Evolutionary conservation across 2,329 filamentous ascomycete genomes (phyloP).

Genomic region (Beauveria medogensis): DNA sequence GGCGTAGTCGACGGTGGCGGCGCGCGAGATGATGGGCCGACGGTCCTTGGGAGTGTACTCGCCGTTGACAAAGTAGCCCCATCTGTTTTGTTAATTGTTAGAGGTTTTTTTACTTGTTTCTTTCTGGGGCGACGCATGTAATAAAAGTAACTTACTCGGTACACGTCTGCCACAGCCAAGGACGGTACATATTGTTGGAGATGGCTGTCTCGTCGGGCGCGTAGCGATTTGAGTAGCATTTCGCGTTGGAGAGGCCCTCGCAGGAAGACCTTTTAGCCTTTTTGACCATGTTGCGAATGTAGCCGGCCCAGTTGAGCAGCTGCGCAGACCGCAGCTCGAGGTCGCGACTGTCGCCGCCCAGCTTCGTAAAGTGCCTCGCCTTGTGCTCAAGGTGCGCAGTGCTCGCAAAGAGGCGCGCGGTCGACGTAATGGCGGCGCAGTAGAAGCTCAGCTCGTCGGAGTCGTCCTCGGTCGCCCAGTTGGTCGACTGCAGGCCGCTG

Average conservation of each 20-base stretch:
- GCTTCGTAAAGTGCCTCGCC: constrained; percentile 31
- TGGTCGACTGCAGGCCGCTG: constrained; percentile 36
- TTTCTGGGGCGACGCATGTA: background rate
- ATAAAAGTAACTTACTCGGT: constrained; percentile 35
- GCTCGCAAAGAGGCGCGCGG: constrained; percentile 32
- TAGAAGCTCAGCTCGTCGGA: constrained; percentile 35
- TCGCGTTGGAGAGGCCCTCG: constrained; percentile 17
- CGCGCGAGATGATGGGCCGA: constrained; percentile 64
- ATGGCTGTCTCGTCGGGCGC: constrained; percentile 17
- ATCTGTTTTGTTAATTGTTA: constrained; percentile 34
- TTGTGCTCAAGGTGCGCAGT: constrained; percentile 27
- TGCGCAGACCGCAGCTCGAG: constrained; percentile 26
- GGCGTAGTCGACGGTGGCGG: constrained; percentile 55
- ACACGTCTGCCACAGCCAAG: constrained; percentile 48
- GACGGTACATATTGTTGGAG: constrained; percentile 21
- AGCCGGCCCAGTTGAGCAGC: constrained; percentile 46
- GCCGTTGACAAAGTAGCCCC: constrained; percentile 73
- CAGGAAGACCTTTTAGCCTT: constrained; percentile 17
- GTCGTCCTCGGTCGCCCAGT: constrained; percentile 45
- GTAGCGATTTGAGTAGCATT: constrained; percentile 25
- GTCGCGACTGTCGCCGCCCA: constrained; percentile 31
- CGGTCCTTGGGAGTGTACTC: constrained; percentile 56
- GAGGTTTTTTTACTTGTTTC: background rate
- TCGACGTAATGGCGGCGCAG: constrained; percentile 38
- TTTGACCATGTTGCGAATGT: constrained; percentile 28